Evolutionary conservation across 1,284 basidiomycete genomes (phyloP).

Genomic region (Paramarasmius palmivorus): DNA sequence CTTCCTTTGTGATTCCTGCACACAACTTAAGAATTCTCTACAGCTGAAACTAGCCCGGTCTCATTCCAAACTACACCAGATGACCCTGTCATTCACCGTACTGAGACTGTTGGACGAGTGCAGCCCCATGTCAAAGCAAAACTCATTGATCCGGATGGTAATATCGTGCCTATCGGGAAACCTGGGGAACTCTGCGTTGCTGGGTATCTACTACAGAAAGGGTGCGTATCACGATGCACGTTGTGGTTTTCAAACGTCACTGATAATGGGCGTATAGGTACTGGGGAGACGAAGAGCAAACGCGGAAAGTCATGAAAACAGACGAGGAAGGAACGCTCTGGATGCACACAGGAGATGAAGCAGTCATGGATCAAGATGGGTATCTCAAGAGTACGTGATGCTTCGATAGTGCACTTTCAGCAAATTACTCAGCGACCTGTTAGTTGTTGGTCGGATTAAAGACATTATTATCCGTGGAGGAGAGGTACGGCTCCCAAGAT

Average conservation of each 20-base stretch:
- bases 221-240: constrained; percentile 36
- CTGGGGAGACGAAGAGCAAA: constrained; percentile 76
- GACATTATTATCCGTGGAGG: constrained; percentile 90
- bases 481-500: constrained; percentile 47
- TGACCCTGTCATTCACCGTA: constrained; percentile 71
- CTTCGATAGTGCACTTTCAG: background rate
- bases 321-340: constrained; percentile 60
- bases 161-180: constrained; percentile 62
- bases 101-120: constrained; percentile 79
- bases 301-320: constrained; percentile 57
- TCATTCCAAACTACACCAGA: constrained; percentile 74
- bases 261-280: constrained; percentile 48
- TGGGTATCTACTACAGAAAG: constrained; percentile 80
- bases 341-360: constrained; percentile 89
- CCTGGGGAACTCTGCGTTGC: constrained; percentile 77
- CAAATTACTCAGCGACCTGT: background rate
- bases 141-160: constrained; percentile 59
- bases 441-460: constrained; percentile 81
- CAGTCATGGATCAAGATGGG: constrained; percentile 80
- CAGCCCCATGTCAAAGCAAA: constrained; percentile 81
- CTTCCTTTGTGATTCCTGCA: constrained; percentile 1
- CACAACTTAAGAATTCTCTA: constrained; percentile 3
- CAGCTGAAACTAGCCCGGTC: constrained; percentile 75
- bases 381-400: constrained; percentile 64
- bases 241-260: background rate